A percentile compares a stretch with the other conserved stretches of the same genome.
These are phyloP conservation scores for Trametes sanguinea DNA, from an alignment of 768 basidiomycete genomes.

Conservation along the genomic window DNA sequence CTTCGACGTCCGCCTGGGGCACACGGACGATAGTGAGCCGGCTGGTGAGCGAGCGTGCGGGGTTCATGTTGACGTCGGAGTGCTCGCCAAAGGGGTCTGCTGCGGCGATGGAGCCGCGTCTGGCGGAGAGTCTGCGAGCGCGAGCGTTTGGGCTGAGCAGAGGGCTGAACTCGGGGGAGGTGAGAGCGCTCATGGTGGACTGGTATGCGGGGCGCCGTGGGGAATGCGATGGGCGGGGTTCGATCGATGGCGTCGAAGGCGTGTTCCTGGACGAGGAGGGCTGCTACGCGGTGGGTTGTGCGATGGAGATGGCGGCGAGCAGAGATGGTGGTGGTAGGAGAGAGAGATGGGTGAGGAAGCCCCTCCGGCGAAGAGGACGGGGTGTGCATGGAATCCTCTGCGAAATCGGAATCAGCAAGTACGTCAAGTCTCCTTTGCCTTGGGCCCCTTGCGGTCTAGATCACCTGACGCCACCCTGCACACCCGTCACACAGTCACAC, in stretches of 20 bases:
- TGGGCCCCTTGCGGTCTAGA: conserved; percentile 8
- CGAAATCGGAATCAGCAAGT: conserved; percentile 13
- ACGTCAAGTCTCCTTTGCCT: conserved; percentile 25
- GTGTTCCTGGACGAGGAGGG: conserved; percentile 4
- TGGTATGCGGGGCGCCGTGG: conserved; percentile 11
- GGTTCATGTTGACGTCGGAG: conserved; percentile 51
- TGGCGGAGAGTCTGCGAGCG: conserved; percentile 46
- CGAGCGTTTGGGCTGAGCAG: conserved; percentile 23
- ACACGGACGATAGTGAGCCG: conserved; percentile 78
- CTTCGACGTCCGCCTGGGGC: conserved; percentile 33
- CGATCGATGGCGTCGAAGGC: conserved; percentile 8
- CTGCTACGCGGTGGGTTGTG: not conserved
- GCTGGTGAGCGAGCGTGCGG: conserved; percentile 57
- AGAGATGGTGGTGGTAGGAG: conserved; percentile 16
- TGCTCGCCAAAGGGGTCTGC: conserved; percentile 68
- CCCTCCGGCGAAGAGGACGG: not conserved
- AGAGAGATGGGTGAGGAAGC: conserved; percentile 5
- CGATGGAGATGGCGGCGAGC: not conserved
- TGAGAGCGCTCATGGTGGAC: conserved; percentile 22
- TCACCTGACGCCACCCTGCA: conserved; percentile 21
- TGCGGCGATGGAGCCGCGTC: conserved; percentile 71
- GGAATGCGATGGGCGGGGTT: conserved; percentile 8
- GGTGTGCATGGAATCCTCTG: conserved; percentile 16
- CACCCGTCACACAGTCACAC: conserved; percentile 14
- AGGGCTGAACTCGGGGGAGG: conserved; percentile 28